Conservation (phyloP, 2,329 filamentous ascomycete species). For the Chrysoporthe cubensis region DNA sequence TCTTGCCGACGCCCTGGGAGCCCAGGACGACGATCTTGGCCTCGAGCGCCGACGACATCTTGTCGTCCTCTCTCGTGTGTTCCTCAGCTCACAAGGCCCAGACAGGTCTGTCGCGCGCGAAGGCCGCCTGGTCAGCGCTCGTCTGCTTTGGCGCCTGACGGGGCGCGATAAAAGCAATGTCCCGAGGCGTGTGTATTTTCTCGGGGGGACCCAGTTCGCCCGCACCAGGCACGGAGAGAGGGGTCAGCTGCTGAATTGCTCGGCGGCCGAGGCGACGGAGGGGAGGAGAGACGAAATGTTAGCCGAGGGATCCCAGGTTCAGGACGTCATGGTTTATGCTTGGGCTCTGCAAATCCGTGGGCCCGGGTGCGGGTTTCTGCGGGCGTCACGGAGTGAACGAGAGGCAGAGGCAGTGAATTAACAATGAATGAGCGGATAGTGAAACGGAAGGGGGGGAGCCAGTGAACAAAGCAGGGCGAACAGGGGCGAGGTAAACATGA, state of each 20-base stretch:
- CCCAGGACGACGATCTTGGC: conserved; percentile 83
- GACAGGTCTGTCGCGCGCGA: too few relatives aligned
- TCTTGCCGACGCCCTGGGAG: conserved; percentile 80
- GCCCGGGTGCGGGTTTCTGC: conserved; percentile 1
- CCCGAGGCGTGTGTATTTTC: background rate
- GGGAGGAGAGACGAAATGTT: background rate
- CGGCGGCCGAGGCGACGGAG: background rate
- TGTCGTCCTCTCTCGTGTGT: conserved; percentile 10
- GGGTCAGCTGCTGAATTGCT: too few relatives aligned
- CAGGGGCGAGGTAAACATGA: background rate
- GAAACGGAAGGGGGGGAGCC: background rate
- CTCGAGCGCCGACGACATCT: conserved; percentile 65
- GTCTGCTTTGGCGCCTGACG: too few relatives aligned
- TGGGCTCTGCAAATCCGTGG: background rate
- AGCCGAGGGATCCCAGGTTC: conserved; percentile 10
- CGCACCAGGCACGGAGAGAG: background rate
- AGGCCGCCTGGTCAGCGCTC: too few relatives aligned
- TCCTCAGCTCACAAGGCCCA: background rate
- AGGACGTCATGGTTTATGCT: conserved; percentile 11
- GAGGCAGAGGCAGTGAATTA: background rate
- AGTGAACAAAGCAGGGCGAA: background rate
- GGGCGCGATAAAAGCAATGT: background rate
- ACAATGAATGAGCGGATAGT: background rate
- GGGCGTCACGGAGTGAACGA: background rate
- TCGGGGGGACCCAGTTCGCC: background rate